These are phyloP conservation scores for Ceratocystis cubensis DNA, from an alignment of 2,329 filamentous ascomycete species.

Conservation along the genomic window DNA sequence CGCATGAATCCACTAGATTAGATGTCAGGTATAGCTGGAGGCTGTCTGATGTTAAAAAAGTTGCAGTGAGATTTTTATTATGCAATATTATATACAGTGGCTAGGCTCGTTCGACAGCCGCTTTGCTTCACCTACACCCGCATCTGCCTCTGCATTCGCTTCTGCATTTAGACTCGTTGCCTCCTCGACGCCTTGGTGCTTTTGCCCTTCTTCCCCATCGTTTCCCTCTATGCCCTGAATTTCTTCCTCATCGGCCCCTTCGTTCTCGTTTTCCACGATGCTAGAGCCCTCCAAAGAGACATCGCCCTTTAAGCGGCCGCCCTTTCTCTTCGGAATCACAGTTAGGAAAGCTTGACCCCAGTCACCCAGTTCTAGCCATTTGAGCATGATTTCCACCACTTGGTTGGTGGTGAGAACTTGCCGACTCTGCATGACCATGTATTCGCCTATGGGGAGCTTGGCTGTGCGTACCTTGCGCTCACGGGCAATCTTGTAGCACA, in stretches of 20 bases:
- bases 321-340: slow-evolving; percentile 85
- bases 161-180: slow-evolving; percentile 18
- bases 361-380: slow-evolving; percentile 78
- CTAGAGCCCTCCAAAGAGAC: slow-evolving; percentile 21
- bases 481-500: slow-evolving; percentile 74
- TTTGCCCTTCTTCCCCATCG: slow-evolving; percentile 13
- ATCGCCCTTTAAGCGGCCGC: slow-evolving; percentile 49
- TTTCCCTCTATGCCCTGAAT: slow-evolving; percentile 14
- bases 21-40: background rate
- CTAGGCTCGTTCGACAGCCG: background rate
- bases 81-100: background rate
- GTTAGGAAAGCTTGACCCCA: slow-evolving; percentile 83
- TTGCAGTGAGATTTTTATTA: background rate
- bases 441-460: slow-evolving; percentile 88
- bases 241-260: slow-evolving; percentile 26
- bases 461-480: slow-evolving; percentile 72
- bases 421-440: slow-evolving; percentile 78
- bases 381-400: slow-evolving; percentile 90
- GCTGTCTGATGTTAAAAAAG: background rate
- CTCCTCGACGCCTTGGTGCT: slow-evolving; percentile 9
- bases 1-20: background rate
- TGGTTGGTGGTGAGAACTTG: slow-evolving; percentile 88
- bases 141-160: background rate
- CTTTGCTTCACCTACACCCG: slow-evolving; percentile 6
- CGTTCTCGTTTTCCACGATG: slow-evolving; percentile 25